Percentiles rank a stretch among this genome's conserved stretches.
These are phyloP conservation scores for Apocynum venetum DNA, from an alignment of 257 asterid species.

Conservation along the genomic window DNA sequence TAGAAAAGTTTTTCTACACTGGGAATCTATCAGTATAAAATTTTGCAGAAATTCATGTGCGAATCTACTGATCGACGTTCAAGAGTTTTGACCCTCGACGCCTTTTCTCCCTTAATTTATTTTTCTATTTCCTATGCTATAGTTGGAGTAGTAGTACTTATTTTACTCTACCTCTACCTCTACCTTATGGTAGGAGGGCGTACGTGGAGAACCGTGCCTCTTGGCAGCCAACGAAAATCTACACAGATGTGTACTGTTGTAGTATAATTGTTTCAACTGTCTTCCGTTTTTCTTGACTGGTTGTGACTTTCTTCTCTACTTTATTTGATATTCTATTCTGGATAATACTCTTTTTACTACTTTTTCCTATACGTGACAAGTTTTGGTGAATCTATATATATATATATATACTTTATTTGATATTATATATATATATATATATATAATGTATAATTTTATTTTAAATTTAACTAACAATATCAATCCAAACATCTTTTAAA, in stretches of 20 bases:
- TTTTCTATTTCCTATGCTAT: too few relatives aligned
- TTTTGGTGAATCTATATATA: too few relatives aligned
- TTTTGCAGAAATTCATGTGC: conserved; percentile 24
- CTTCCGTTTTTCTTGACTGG: conserved; percentile 11
- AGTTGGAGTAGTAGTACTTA: not conserved
- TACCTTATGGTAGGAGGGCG: not conserved
- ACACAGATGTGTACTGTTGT: too few relatives aligned
- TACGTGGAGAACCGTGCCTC: not conserved
- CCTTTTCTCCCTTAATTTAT: not conserved
- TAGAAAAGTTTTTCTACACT: not conserved
- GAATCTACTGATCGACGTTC: conserved; percentile 14
- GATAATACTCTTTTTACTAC: too few relatives aligned
- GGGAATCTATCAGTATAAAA: not conserved
- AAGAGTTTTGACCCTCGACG: conserved; percentile 19
- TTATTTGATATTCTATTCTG: too few relatives aligned
- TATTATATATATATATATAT: too few relatives aligned
- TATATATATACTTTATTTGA: too few relatives aligned
- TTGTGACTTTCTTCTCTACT: not conserved
- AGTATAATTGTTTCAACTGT: not conserved
- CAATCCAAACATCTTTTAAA: too few relatives aligned
- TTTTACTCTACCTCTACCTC: not conserved
- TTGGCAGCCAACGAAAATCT: not conserved
- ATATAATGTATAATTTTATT: too few relatives aligned
- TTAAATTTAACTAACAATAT: too few relatives aligned
- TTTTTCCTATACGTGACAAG: too few relatives aligned